Conservation (phyloP, 2,329 filamentous ascomycete genomes). For the Fusarium vanettenii region DNA sequence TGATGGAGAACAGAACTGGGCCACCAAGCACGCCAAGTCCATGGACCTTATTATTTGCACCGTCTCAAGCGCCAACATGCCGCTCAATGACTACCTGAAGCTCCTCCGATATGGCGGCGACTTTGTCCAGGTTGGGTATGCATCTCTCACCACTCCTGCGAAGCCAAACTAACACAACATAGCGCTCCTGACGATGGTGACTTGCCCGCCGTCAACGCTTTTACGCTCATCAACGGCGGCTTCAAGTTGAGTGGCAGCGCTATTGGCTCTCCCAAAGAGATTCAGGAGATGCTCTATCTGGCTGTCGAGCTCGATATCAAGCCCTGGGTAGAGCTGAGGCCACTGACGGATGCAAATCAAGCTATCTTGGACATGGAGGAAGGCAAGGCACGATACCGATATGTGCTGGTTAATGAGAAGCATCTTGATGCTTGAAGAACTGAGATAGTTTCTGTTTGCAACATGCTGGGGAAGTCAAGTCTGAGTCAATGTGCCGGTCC, state of each 20-base stretch:
- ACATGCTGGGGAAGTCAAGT: not conserved
- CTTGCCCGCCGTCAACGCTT: constrained; percentile 10
- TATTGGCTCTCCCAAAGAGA: constrained; percentile 63
- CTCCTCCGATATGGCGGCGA: constrained; percentile 68
- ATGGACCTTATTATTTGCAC: not conserved
- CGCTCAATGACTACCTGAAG: constrained; percentile 44
- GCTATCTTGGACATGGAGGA: constrained; percentile 64
- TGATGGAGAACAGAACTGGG: not conserved
- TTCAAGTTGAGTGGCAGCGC: constrained; percentile 56
- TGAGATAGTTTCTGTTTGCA: not conserved
- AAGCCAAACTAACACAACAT: not conserved
- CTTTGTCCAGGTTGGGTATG: constrained; percentile 70
- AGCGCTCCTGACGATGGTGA: constrained; percentile 1
- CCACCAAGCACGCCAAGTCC: not conserved
- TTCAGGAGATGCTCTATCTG: constrained; percentile 67
- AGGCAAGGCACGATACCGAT: constrained; percentile 60
- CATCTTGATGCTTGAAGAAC: not conserved
- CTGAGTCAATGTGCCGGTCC: not conserved
- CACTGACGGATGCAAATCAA: constrained; percentile 65
- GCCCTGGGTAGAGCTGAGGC: constrained; percentile 64
- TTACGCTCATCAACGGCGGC: constrained; percentile 3
- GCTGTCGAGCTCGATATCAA: constrained; percentile 65
- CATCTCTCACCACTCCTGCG: constrained; percentile 49
- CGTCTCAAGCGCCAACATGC: not conserved
- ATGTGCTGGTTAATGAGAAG: constrained; percentile 55